These are phyloP conservation scores for Fraxinus ornus DNA, from an alignment of 305 asterid genomes.

Conservation along the genomic window DNA sequence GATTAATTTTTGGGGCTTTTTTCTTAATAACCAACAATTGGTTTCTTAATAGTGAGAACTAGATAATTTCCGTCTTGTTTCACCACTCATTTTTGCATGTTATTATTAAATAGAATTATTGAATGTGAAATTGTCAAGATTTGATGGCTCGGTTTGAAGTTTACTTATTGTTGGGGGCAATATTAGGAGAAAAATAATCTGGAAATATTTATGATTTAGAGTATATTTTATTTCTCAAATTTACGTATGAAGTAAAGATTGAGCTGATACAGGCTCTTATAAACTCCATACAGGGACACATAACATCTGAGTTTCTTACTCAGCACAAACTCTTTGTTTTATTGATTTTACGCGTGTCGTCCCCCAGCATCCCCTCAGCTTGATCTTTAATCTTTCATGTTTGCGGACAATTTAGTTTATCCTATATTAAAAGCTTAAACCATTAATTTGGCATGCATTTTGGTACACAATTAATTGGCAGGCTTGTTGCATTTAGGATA, in stretches of 20 bases:
- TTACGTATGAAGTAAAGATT: not conserved
- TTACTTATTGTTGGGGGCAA: not conserved
- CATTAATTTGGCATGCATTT: not conserved
- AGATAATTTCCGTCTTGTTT: not conserved
- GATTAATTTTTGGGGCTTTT: constrained; percentile 25
- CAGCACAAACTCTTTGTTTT: not conserved
- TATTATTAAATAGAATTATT: not conserved
- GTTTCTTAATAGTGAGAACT: not conserved
- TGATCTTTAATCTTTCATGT: not conserved
- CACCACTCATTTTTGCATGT: not conserved
- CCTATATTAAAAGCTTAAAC: not conserved
- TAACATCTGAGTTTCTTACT: not conserved
- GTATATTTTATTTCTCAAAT: not conserved
- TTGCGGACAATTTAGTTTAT: not conserved
- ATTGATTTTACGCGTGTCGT: not conserved
- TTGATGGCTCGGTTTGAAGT: not conserved
- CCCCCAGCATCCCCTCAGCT: not conserved
- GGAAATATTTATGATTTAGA: not conserved
- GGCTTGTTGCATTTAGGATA: not conserved
- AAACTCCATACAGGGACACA: not conserved
- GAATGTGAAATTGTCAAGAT: not conserved
- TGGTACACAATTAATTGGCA: not conserved
- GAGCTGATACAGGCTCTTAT: not conserved
- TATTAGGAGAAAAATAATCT: not conserved
- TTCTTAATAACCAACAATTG: not conserved